These are phyloP conservation scores for Monocercomonoides exilis DNA, from an alignment of 78 protist genomes.

Conservation along the genomic window DNA sequence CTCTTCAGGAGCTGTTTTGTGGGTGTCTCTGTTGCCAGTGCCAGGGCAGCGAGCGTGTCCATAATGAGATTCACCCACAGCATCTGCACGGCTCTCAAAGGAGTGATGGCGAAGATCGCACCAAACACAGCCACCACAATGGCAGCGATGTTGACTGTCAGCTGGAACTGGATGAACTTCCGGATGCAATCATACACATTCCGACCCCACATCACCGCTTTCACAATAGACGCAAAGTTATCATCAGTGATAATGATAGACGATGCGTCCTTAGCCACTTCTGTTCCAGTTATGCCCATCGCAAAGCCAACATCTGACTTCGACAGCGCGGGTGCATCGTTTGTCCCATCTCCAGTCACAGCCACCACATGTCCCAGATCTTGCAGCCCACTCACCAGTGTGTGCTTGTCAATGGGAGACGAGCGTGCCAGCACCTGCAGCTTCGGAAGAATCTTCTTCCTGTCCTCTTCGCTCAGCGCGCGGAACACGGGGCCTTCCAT, in stretches of 20 bases:
- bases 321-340: conserved; percentile 74
- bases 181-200: conserved; percentile 51
- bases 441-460: conserved; percentile 41
- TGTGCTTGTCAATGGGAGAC: conserved; percentile 67
- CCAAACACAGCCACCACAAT: conserved; percentile 57
- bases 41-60: conserved; percentile 74
- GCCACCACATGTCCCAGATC: conserved; percentile 68
- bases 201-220: conserved; percentile 90
- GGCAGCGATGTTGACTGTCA: conserved; percentile 85
- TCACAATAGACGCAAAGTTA: conserved; percentile 70
- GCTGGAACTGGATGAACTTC: conserved; percentile 81
- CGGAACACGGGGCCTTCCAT: conserved; percentile 31
- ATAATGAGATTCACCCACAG: conserved; percentile 67
- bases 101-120: conserved; percentile 38
- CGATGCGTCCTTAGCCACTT: conserved; percentile 64
- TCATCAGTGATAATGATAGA: conserved; percentile 82
- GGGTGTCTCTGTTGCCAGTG: conserved; percentile 70
- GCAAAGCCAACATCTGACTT: conserved; percentile 77
- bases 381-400: conserved; percentile 58
- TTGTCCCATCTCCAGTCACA: conserved; percentile 87
- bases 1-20: conserved; percentile 62
- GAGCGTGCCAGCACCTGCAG: conserved; percentile 78
- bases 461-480: conserved; percentile 38
- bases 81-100: conserved; percentile 79
- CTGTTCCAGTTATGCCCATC: conserved; percentile 56